A percentile compares a stretch with the other conserved stretches of the same genome.
Conservation (phyloP, 495 filamentous ascomycete species). For the Talaromyces stipitatus region DNA sequence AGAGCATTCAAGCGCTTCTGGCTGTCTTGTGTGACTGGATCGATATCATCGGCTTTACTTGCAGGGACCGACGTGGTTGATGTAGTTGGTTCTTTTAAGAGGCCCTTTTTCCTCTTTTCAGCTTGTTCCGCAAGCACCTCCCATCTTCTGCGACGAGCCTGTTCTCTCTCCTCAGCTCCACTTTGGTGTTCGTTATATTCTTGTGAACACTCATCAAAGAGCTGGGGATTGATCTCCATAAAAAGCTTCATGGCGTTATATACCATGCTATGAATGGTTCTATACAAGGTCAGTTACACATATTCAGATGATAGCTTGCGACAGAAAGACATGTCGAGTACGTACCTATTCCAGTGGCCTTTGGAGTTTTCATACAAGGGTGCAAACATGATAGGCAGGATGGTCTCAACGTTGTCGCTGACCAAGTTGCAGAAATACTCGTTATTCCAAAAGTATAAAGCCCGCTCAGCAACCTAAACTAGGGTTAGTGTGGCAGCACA, state of each 20-base stretch:
- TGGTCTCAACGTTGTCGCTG: conserved; percentile 97
- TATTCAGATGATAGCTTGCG: no score
- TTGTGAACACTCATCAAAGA: conserved; percentile 97
- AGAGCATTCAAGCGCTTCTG: conserved; percentile 77
- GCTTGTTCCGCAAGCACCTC: conserved; percentile 76
- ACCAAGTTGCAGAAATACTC: conserved; percentile 99
- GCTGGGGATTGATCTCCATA: conserved; percentile 98
- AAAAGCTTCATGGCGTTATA: conserved; percentile 99
- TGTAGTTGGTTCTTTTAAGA: conserved; percentile 22
- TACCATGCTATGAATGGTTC: conserved; percentile 99
- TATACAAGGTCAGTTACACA: conserved; percentile 27
- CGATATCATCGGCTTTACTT: conserved; percentile 60
- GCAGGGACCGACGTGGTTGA: conserved; percentile 32
- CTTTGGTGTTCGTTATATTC: conserved; percentile 97
- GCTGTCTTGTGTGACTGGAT: conserved; percentile 71
- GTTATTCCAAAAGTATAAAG: conserved; percentile 99
- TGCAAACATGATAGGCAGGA: conserved; percentile 98
- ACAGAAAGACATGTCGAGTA: background rate
- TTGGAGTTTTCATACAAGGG: conserved; percentile 99
- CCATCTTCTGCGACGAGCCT: conserved; percentile 75
- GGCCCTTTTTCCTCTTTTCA: conserved; percentile 52
- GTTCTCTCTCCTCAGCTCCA: conserved; percentile 69
- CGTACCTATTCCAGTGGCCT: conserved; percentile 97
- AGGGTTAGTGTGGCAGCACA: background rate
- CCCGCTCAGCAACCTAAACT: conserved; percentile 77